Evolutionary conservation across 352 stramenopile species (phyloP).

Genomic region (Pythium sukuiense): DNA sequence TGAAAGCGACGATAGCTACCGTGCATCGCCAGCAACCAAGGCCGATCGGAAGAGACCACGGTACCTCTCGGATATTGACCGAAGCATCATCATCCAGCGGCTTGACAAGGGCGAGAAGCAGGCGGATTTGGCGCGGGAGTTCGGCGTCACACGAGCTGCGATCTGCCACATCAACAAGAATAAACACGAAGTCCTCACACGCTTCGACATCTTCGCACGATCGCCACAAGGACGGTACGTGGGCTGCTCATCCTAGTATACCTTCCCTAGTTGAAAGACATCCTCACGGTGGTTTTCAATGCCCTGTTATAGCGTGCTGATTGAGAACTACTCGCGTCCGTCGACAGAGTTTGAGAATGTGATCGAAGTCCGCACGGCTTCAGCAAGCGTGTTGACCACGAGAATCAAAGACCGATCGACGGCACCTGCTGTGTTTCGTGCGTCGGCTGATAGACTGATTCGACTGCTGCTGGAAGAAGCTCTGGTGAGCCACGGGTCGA

Average conservation of each 20-base stretch:
- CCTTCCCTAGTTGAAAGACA: no score
- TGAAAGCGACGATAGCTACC: background rate
- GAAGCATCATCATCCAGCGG: conserved; percentile 60
- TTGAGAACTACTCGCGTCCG: conserved; percentile 35
- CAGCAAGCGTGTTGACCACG: conserved; percentile 25
- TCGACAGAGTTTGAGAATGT: conserved; percentile 40
- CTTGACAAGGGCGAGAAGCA: conserved; percentile 78
- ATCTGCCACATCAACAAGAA: conserved; percentile 86
- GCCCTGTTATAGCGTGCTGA: conserved; percentile 12
- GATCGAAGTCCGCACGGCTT: conserved; percentile 39
- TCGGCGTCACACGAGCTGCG: conserved; percentile 62
- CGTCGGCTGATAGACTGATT: conserved; percentile 21
- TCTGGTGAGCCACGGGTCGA: conserved; percentile 22
- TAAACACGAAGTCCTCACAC: conserved; percentile 2
- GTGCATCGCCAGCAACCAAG: no score
- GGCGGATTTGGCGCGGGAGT: conserved; percentile 55
- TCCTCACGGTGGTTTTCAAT: no score
- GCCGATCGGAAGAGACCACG: no score
- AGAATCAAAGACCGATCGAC: conserved; percentile 22
- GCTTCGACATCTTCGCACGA: conserved; percentile 1
- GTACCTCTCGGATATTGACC: conserved; percentile 39
- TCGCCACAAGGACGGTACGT: conserved; percentile 1
- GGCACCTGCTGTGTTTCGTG: conserved; percentile 8
- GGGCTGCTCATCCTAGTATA: background rate
- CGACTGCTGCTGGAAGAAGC: conserved; percentile 28